Base-by-base conservation (phyloP, 495 filamentous ascomycete genomes). In the Daldinia vernicosa region DNA sequence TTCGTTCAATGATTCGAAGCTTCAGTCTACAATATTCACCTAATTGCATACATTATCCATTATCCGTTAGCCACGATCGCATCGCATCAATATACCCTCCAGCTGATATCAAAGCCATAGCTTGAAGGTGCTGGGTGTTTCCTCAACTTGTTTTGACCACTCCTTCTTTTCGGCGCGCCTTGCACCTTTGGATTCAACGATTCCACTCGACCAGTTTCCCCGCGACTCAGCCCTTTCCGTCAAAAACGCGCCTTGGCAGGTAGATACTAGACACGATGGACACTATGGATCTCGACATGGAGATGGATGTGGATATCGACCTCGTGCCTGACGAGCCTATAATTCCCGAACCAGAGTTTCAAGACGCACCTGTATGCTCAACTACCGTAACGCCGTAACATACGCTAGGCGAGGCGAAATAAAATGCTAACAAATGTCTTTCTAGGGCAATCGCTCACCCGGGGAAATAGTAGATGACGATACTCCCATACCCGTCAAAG, bases 211-310 rank as follows among this genome's bases (percentile, higher is more conserved):
- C 12, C 30, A 52, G 28, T 35, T 15, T 19, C 26, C 15, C 28
- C 28, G n/a, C 26, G n/a, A 15, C 11, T 22, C 37, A 15, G 22
- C 27, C 24, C 37, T 14, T 27, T 1, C 35, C 15, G 6, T 40
- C 60, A 12, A 55, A 14, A 51, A 39, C 35, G 57, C 37, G 50
- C 56, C 27, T 17, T 67, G 47, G 26, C 47, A 19, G 22, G 1
- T 50, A 24, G 22, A 22, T 35, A 27, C 12, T 47, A 47, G 67
- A 24, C 72, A 56, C 67, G 22, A 77, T 75, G 70, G 68, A 75
- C 45, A 81, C 67, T 53, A 92, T 92, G 90, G 92, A 94, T 76
- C 89, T 93, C 58, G 92, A 94, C 54, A 91, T 93, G 77, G 92
- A 93, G 56, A 85, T 85, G 83, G 83, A 83, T 56, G 77, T 93